These are phyloP conservation scores for Mortierella antarctica DNA, from an alignment of 192 early-diverging fungal genomes.

Conservation along the genomic window DNA sequence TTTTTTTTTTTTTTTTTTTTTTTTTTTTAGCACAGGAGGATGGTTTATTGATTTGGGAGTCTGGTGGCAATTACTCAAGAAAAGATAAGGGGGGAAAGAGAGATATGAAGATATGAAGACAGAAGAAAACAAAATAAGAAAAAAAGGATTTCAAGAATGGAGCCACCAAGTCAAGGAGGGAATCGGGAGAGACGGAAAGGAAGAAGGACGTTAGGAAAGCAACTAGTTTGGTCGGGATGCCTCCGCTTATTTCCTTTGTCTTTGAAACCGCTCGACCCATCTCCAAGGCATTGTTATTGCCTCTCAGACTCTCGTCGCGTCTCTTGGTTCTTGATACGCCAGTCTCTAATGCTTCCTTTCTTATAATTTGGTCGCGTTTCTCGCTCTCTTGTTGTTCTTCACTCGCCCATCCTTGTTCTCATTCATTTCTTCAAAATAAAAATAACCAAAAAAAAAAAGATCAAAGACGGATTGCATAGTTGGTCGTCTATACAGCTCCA, in stretches of 20 bases:
- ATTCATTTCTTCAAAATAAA: not conserved
- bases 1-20: not conserved
- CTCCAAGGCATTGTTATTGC: too few relatives aligned
- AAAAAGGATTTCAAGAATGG: not conserved
- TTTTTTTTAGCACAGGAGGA: not conserved
- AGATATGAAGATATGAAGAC: not conserved
- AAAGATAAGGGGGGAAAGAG: not conserved
- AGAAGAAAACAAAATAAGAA: constrained; percentile 1
- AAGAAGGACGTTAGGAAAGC: constrained; percentile 1
- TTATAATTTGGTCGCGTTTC: constrained; percentile 37
- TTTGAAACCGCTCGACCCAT: too few relatives aligned
- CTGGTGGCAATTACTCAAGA: too few relatives aligned
- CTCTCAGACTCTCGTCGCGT: too few relatives aligned
- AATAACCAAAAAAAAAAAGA: constrained; percentile 6
- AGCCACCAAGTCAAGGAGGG: not conserved
- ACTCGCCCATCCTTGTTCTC: not conserved
- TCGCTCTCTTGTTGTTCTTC: constrained; percentile 12
- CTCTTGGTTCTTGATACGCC: too few relatives aligned
- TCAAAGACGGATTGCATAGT: constrained; percentile 20
- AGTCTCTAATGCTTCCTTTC: not conserved
- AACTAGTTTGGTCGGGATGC: constrained; percentile 55
- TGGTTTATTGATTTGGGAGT: too few relatives aligned
- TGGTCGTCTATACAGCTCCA: constrained; percentile 31
- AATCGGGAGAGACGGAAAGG: not conserved
- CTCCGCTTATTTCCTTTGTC: constrained; percentile 4